Evolutionary conservation across 2,329 filamentous ascomycete species (phyloP), one percentile per base, ranked within the genome.

Genomic region (Fusarium palustre): DNA sequence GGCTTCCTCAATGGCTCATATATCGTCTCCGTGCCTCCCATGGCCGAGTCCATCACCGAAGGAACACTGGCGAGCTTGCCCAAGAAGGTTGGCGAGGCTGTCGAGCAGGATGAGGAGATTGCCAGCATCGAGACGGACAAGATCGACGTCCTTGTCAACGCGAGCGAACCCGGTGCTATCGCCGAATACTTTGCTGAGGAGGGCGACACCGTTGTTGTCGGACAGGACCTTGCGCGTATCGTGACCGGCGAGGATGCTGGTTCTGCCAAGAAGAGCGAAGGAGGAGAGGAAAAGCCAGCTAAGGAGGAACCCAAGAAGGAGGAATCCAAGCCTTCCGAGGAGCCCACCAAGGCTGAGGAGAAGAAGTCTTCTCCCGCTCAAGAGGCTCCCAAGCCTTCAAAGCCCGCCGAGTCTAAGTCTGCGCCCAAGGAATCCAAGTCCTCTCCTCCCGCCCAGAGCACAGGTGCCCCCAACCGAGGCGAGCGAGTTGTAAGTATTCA

Each of bases 111-210:
- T 43, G 76, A 78, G 46, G 76, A 78, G 48, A 65, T 78, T 22
- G 76, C 75, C 22, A 78, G 70, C 55, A 77, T 78, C 58, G 76
- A 78, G 65, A 78, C 76, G 3, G 76, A 78, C 70, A 78, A 78
- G 72, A 78, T 78, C 9, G 76, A 78, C 41, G 68, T 78, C 25
- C 68, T 76, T 3, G 76, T 78, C 13, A 76, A 71, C 55, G 72
- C 75, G 7, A 69, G 64, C 24, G 71, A 77, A 43, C 59, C 59
- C 7, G 76, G 70, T 16, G 58, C 71, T 15, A 63, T 78, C 2
- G 71, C 68, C 28, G 76, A 78, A 64, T 70, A 76, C 24, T 76
- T 78, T 56, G 76, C 69, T 15, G 71, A 70, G 10, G 76, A 78
- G 66, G 76, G 76, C 5, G 76, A 78, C 46, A 75, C 70, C 11